Base-by-base conservation (phyloP, 2,329 filamentous ascomycete genomes). In the Pseudocercospora eumusae region DNA sequence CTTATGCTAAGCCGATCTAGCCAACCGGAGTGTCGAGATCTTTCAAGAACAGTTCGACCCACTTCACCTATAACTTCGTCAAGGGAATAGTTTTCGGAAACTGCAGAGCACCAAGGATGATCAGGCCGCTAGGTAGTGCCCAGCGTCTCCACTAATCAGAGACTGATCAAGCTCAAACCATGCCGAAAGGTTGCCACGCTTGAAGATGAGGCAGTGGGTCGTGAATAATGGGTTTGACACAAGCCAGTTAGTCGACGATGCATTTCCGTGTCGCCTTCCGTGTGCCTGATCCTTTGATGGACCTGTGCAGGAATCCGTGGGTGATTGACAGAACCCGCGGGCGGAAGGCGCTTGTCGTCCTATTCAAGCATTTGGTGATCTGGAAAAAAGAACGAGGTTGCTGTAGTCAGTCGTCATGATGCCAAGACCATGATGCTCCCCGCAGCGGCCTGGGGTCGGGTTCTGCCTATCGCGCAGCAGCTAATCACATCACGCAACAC, bases 111-210 rank as follows among this genome's bases (percentile, higher is more conserved):
- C 21, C 47, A 28, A 27, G 15, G 47, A 15, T 25, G 47, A 52
- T 52, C 47, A 52, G 47, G 44, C 44, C 23, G 25, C 9, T 15
- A 28, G 4, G 25, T 52, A 52, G 47, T 52, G 47, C 47, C 47
- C 25, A 52, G 20, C 47, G 15, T 6, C n/a, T 18, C 23, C 47
- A 52, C 47, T 52, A 3, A 25, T n/a, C 33, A n/a, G 13, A 40
- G 36, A 40, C 36, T 40, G 47, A 25, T 25, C 23, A 52, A 52
- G 23, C 25, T 31, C 15, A 6, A 31, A 10, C 36, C 21, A 31
- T 27, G 47, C 47, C 13, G 47, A 52, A 52, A 52, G 47, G 25
- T 52, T 52, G 47, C 47, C 47, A 28, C 25, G 25, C 21, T 11
- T 52, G 25, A 52, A 52, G 47, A 52, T 52, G 31, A 52, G 47